Evolutionary conservation across 148 eudicot species (phyloP), one percentile per base, ranked within the genome.

Genomic region (Rhododendron ovatum): DNA sequence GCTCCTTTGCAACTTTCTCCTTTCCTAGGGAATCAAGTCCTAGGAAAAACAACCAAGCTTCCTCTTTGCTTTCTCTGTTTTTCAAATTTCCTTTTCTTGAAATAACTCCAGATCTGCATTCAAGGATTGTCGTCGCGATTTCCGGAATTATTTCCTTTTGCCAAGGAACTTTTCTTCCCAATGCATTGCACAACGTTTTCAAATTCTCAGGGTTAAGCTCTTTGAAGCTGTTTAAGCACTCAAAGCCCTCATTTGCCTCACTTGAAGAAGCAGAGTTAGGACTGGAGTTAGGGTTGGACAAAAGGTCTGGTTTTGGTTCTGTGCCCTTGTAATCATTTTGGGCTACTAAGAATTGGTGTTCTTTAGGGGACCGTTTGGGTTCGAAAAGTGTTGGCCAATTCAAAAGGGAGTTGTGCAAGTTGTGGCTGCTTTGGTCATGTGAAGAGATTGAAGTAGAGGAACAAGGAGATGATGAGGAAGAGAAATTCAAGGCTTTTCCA

Each of bases 191-290:
- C 63, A 95, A 71, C 7, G 86, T 35, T 47, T 91, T 87, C 48
- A 94, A 47, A 79, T 88, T 93, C 14, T 91, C 92, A 9, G 91
- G 74, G 82, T 86, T 92, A 82, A 89, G 79, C 78, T 91, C 94
- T 30, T 90, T 91, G 91, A 93, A 91, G 28, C 88, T 75, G 43
- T 87, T 37, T 11, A 59, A 43, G 55, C 73, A 84, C 59, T 86
- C 83, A 82, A 88, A 14, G n/a, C 91, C 84, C 39, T 90, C 93
- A 26, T 92, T 92, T 63, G 93, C 91, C 82, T 96, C 96, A 55
- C 98, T 94, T 0, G 96, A 96, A 2, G 98, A 94, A 87, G 98
- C 93, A 8, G 98, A 96, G 85, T 94, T 96, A 24, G 98, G 97
- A 51, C 92, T 95, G 2, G 98, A 95, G 88, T 93, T 95, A 7